Evolutionary conservation across 179 eudicot genomes (phyloP).

Genomic region (Spinacia oleracea): DNA sequence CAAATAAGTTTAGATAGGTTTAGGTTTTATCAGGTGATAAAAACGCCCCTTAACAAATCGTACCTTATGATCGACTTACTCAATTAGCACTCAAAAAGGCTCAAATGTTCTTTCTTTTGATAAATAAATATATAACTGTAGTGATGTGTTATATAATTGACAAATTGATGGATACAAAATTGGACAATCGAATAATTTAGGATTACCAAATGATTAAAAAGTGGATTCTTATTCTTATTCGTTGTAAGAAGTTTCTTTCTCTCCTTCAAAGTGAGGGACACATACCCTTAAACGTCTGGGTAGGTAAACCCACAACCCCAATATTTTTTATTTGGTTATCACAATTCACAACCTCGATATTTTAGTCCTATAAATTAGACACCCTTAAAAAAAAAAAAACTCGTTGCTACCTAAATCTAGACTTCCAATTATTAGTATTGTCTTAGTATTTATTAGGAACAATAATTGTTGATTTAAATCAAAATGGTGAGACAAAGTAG

Average conservation of each 20-base stretch:
- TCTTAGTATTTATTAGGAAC: too few relatives aligned
- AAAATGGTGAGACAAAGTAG: neutral
- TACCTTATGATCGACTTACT: too few relatives aligned
- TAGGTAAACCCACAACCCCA: neutral
- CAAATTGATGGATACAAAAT: neutral
- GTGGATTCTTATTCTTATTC: neutral
- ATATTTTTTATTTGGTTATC: too few relatives aligned
- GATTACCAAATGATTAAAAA: constrained; percentile 7
- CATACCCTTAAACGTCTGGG: neutral
- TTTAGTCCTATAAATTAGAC: neutral
- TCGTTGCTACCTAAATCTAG: too few relatives aligned
- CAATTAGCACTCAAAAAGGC: too few relatives aligned
- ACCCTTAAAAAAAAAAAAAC: too few relatives aligned
- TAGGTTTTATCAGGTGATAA: too few relatives aligned
- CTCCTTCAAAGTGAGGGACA: neutral
- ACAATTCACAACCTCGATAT: neutral
- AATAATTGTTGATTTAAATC: neutral
- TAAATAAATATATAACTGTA: too few relatives aligned
- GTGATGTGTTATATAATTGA: neutral
- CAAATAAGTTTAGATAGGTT: too few relatives aligned
- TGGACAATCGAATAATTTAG: neutral
- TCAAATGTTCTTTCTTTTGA: too few relatives aligned
- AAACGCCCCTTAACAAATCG: too few relatives aligned
- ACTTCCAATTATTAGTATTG: neutral
- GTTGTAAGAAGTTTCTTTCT: neutral